A percentile compares a stretch with the other conserved stretches of the same genome.
Conservation (phyloP, 1,139 yeast genomes). For the Taphrina deformans region DNA sequence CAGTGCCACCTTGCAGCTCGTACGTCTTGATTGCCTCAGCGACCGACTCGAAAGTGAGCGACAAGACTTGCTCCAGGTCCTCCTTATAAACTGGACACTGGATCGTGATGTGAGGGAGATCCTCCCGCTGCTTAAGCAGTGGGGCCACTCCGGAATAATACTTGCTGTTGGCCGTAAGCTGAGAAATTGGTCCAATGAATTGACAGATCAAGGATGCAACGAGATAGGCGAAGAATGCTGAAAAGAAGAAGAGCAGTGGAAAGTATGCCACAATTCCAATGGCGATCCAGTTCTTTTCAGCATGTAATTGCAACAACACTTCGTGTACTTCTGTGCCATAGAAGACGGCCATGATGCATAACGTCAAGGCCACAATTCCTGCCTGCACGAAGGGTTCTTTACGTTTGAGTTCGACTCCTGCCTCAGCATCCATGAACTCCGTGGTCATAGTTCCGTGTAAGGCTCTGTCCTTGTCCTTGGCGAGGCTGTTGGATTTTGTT, state of each 20-base stretch:
- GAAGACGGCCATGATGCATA: constrained; percentile 33
- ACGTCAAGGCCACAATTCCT: constrained; percentile 32
- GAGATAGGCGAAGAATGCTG: constrained; percentile 34
- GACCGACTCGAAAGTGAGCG: constrained; percentile 35
- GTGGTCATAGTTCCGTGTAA: not conserved
- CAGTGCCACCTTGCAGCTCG: constrained; percentile 38
- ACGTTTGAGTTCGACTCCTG: constrained; percentile 24
- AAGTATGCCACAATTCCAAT: constrained; percentile 31
- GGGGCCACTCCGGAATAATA: constrained; percentile 37
- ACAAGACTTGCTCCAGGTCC: constrained; percentile 35
- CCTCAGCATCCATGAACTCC: constrained; percentile 20
- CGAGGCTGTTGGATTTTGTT: constrained; percentile 6
- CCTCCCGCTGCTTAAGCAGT: constrained; percentile 14
- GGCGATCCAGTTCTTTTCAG: constrained; percentile 31
- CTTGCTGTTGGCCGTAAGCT: constrained; percentile 35
- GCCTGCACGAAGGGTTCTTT: constrained; percentile 30
- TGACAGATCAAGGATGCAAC: constrained; percentile 31
- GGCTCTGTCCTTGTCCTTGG: constrained; percentile 14
- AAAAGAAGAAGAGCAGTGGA: constrained; percentile 33
- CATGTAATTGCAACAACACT: constrained; percentile 26
- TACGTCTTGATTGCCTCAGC: constrained; percentile 35
- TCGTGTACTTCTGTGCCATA: constrained; percentile 32
- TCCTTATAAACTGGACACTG: constrained; percentile 38
- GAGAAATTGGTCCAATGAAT: constrained; percentile 38
- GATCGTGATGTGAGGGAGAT: constrained; percentile 36